A percentile compares a stretch with the other conserved stretches of the same genome.
Conservation (phyloP, 1,284 basidiomycete species). For the Garcileccinum viscosum region DNA sequence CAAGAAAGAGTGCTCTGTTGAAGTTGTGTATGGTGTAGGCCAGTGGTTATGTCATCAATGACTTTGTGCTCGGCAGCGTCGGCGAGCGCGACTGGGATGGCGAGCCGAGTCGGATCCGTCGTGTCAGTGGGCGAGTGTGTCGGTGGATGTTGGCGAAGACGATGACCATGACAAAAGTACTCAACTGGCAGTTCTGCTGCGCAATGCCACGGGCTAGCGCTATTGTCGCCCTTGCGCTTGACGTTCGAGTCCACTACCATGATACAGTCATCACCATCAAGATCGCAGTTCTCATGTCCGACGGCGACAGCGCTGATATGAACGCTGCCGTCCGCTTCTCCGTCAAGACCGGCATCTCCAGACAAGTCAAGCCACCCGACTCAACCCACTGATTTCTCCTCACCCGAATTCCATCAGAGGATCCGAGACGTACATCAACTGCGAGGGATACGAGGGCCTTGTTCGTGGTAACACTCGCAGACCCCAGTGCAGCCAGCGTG, state of each 20-base stretch:
- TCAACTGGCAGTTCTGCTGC: not conserved
- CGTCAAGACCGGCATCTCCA: slow-evolving; percentile 88
- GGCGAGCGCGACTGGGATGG: not conserved
- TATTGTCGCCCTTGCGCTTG: not conserved
- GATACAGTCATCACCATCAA: slow-evolving; percentile 43
- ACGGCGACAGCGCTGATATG: slow-evolving; percentile 98
- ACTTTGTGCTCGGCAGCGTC: not conserved
- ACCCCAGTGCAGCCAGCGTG: slow-evolving; percentile 25
- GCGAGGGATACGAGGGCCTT: slow-evolving; percentile 98
- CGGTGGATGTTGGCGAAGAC: not conserved
- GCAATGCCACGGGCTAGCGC: slow-evolving; percentile 2
- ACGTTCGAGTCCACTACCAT: not conserved
- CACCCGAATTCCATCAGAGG: slow-evolving; percentile 58
- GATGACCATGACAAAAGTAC: not conserved
- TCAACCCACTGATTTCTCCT: not conserved
- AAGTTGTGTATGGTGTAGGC: slow-evolving; percentile 43
- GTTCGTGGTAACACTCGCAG: slow-evolving; percentile 66
- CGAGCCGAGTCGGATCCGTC: not conserved
- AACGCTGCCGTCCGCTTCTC: slow-evolving; percentile 93
- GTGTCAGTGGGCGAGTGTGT: not conserved
- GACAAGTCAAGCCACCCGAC: slow-evolving; percentile 54
- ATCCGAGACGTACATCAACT: slow-evolving; percentile 91
- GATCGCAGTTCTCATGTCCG: slow-evolving; percentile 93
- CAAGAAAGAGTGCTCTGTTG: slow-evolving; percentile 56
- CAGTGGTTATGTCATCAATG: slow-evolving; percentile 17